phyloP scores from a whole-genome alignment of 495 filamentous ascomycete species.

The Poronia punctata region DNA sequence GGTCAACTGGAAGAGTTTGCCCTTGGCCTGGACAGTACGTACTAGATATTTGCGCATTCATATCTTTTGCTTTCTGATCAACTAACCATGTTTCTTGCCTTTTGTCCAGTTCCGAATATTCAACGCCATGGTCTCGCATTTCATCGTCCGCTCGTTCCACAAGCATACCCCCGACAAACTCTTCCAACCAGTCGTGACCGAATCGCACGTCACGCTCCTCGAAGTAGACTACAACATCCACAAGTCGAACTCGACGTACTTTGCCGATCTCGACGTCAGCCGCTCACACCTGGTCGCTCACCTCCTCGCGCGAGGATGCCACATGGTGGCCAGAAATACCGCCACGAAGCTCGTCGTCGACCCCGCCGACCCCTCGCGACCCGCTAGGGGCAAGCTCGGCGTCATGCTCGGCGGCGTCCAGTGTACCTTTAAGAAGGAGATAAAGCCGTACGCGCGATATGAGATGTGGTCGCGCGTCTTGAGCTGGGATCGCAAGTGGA shows the following conservation, averaged over 20 bases:
- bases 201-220: conserved; percentile 50
- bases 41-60: not conserved
- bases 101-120: conserved; percentile 52
- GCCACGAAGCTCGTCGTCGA: conserved; percentile 36
- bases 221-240: conserved; percentile 81
- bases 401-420: conserved; percentile 63
- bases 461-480: conserved; percentile 68
- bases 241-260: conserved; percentile 81
- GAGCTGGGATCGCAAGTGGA: conserved; percentile 58
- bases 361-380: conserved; percentile 24
- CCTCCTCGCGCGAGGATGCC: conserved; percentile 44
- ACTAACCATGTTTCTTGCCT: not conserved
- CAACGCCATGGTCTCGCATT: conserved; percentile 53
- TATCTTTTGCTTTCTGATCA: no score
- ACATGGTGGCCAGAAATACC: conserved; percentile 31
- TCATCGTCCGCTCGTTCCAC: conserved; percentile 27
- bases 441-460: conserved; percentile 59
- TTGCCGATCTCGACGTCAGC: conserved; percentile 68
- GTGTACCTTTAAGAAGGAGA: conserved; percentile 63
- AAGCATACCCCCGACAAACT: conserved; percentile 44
- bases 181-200: conserved; percentile 59
- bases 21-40: conserved; percentile 68
- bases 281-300: conserved; percentile 55
- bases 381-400: conserved; percentile 33
- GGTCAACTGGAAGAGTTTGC: conserved; percentile 65